Base-by-base conservation (phyloP, 208 protist genomes). In the Lotmaria passim region DNA sequence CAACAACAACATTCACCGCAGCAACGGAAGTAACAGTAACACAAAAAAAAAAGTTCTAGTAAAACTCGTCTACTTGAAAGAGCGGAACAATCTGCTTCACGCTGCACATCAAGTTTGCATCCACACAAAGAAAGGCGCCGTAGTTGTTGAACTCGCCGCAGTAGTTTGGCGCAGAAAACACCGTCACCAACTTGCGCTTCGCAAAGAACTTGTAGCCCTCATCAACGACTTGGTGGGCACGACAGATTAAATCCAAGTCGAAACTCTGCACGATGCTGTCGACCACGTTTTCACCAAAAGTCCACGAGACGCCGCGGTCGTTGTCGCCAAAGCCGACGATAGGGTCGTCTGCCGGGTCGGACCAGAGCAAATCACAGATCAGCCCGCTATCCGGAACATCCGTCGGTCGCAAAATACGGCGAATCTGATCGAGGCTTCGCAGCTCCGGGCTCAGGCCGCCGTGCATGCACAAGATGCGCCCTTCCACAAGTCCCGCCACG, bases 321-420 rank as follows among this genome's bases (percentile, higher is more conserved):
- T 93, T 96, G 51, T 82, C 76, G 21, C 78, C 78, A 55, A 78
- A 87, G 23, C 82, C 82, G 43, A 48, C 26, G 63, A 73, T 87
- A 3, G 83, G 82, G 12, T 77, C 73, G 24, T 96, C 94, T 15
- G 98, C 96, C n/a, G 99, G 99, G 82, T 99, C 99, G 4, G 97
- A 95, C 99, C 99, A 99, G 10, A 99, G 84, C 41, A 99, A 75
- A 67, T 99, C 99, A 86, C 98, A 99, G 5, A 99, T 83, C 38
- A 99, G 80, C 4, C 83, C 83, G 61, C 62, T 81, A 53, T 83
- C 79, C 24, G 83, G 76, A 24, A 84, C 78, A 17, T 84, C 82
- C 1, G 71, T 73, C 2, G 77, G 78, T 0, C 92, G 87, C 28
- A 79, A 70, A 30, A 96, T 80, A 17, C 71, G 71, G 17, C 84